A percentile compares a stretch with the other conserved stretches of the same genome.
Evolutionary conservation across 169 alveolate genomes (phyloP).

Genomic region (Plasmodium malariae): DNA sequence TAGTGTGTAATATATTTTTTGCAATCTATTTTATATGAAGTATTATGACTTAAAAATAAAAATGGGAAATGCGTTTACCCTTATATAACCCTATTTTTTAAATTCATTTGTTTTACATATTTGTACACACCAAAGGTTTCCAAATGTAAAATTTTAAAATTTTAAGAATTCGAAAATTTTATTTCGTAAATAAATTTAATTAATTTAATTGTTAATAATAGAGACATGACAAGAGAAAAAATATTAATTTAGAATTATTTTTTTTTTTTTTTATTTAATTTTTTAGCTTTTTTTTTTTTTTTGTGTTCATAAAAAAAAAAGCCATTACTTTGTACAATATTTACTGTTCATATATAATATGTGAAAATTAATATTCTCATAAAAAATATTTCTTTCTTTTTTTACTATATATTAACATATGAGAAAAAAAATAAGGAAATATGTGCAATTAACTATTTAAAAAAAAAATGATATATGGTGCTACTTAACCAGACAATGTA

Average conservation of each 20-base stretch:
- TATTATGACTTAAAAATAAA: background rate
- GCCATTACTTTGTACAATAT: conserved; percentile 12
- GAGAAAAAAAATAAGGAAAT: background rate
- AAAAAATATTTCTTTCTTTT: conserved; percentile 10
- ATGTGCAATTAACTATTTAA: background rate
- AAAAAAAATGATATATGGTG: conserved; percentile 3
- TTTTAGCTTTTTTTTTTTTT: conserved; percentile 15
- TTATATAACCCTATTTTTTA: too few species aligned
- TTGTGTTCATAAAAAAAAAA: conserved; percentile 28
- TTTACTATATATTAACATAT: background rate
- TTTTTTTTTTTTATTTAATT: too few species aligned
- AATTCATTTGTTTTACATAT: conserved; percentile 12
- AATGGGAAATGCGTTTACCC: too few species aligned
- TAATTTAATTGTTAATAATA: conserved; percentile 8
- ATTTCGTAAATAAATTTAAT: background rate
- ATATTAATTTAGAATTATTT: background rate
- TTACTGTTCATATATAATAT: background rate
- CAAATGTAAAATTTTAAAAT: conserved; percentile 10
- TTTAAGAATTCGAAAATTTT: conserved; percentile 4
- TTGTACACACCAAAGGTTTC: background rate
- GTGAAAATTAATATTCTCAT: conserved; percentile 17
- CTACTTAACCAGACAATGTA: conserved; percentile 8
- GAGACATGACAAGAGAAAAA: background rate
- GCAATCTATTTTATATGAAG: background rate
- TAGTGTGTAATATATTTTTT: background rate